Base-by-base conservation (phyloP, 2,329 filamentous ascomycete species). In the Alternaria sp. region DNA sequence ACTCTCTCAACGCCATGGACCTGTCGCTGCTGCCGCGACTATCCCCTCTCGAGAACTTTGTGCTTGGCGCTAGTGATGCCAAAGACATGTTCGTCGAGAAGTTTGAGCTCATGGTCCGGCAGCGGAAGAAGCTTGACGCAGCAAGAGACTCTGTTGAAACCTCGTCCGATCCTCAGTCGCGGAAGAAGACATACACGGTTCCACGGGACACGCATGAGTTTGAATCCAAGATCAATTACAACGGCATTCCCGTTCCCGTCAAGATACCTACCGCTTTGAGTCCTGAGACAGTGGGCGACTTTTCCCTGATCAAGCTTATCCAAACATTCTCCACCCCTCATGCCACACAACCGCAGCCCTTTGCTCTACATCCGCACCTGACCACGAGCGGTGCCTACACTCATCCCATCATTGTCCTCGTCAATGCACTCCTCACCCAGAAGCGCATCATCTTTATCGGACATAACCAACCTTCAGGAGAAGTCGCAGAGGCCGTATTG, bases 61-160 rank as follows among this genome's bases (percentile, higher is more conserved):
- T 99, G 55, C 80, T 99, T 27, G 93, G 97, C 76, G 89, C 92
- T 9, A 97, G 91, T 75, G 94, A 97, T 71, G 94, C 93, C 70
- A 97, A 96, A 76, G 95, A 99, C 76, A 88, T 99, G 71, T 99
- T 99, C 74, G 87, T 97, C 32, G 95, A 99, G 76, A 99, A 98
- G 76, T 99, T 99, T 71, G 93, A 97, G 79, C 89, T 91, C 65
- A 97, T 98, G 89, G 91, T 97, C 57, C 88, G 94, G 67, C 92
- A 92, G 80, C 89, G 92, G 43, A 89, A 93, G 78, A 86, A 85
- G 12, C 88, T 92, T 64, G 92, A 88, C 61, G 82, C 81, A 40
- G 72, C 75, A 58, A 63, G 72, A 65, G 66, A 74, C 46, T 71
- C 76, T 1, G 55, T 69, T 5, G 68, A 75, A 50, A 66, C 76